These are phyloP conservation scores for Thelephora terrestris DNA, from an alignment of 1,284 basidiomycete genomes.

Conservation along the genomic window DNA sequence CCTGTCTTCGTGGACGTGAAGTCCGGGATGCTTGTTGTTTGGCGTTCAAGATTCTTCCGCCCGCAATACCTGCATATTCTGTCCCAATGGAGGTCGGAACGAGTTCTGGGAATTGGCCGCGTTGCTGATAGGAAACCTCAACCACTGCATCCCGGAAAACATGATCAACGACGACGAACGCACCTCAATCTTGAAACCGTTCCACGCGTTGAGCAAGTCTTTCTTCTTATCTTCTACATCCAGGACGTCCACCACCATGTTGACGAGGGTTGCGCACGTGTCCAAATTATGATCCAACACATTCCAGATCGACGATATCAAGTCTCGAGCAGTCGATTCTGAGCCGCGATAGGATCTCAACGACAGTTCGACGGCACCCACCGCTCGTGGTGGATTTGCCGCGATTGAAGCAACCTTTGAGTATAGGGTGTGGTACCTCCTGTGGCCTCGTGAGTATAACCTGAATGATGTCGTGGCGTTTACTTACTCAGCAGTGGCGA, in stretches of 20 bases:
- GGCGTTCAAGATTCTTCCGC: slow-evolving; percentile 74
- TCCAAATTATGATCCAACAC: slow-evolving; percentile 75
- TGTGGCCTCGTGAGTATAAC: slow-evolving; percentile 17
- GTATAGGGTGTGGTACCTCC: slow-evolving; percentile 64
- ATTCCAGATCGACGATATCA: slow-evolving; percentile 83
- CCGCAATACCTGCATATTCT: slow-evolving; percentile 70
- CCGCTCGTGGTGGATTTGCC: slow-evolving; percentile 60
- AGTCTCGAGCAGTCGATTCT: slow-evolving; percentile 75
- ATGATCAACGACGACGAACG: slow-evolving; percentile 12
- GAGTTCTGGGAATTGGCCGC: slow-evolving; percentile 75
- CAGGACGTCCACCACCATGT: slow-evolving; percentile 71
- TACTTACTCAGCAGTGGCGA: slow-evolving; percentile 43
- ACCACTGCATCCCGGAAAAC: not conserved
- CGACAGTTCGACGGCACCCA: slow-evolving; percentile 72
- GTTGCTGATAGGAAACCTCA: slow-evolving; percentile 42
- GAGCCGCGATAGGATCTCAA: slow-evolving; percentile 71
- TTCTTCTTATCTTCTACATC: slow-evolving; percentile 80
- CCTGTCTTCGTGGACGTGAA: slow-evolving; percentile 34
- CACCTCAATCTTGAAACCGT: slow-evolving; percentile 77
- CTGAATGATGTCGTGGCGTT: too few relatives aligned
- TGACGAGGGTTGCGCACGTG: slow-evolving; percentile 68
- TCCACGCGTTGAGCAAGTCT: slow-evolving; percentile 70
- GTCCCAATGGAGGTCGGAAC: slow-evolving; percentile 47
- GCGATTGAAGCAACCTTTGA: slow-evolving; percentile 59
- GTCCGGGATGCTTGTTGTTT: slow-evolving; percentile 64